Evolutionary conservation across 352 stramenopile genomes (phyloP).

Genomic region (Elongisporangium prolatum): DNA sequence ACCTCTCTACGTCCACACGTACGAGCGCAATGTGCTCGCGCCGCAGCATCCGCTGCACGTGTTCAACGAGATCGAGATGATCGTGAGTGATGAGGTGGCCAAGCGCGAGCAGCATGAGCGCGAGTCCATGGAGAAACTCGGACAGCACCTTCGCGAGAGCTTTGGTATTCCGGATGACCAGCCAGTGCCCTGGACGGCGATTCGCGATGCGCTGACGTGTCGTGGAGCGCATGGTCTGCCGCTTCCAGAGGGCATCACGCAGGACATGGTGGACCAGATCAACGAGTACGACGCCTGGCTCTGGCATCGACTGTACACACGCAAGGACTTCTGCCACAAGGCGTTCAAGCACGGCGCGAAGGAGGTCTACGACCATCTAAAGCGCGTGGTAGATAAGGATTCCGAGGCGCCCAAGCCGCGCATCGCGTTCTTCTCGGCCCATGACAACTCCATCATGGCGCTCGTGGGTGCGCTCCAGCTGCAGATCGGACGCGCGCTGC

Average conservation of each 20-base stretch:
- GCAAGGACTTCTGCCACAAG: slow-evolving; percentile 49
- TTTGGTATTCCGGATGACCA: slow-evolving; percentile 42
- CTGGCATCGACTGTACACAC: slow-evolving; percentile 71
- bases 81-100: slow-evolving; percentile 55
- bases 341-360: slow-evolving; percentile 62
- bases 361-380: slow-evolving; percentile 50
- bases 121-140: slow-evolving; percentile 27
- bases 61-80: slow-evolving; percentile 67
- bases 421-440: slow-evolving; percentile 79
- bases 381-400: slow-evolving; percentile 34
- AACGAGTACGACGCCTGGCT: slow-evolving; percentile 75
- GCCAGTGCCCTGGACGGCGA: slow-evolving; percentile 63
- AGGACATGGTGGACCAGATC: slow-evolving; percentile 52
- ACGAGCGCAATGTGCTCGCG: slow-evolving; percentile 58
- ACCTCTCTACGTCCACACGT: slow-evolving; percentile 58
- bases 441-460: slow-evolving; percentile 83
- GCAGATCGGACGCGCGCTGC: slow-evolving; percentile 45
- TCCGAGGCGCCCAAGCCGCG: slow-evolving; percentile 18
- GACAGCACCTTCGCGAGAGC: slow-evolving; percentile 28
- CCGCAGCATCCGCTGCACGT: slow-evolving; percentile 54
- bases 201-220: slow-evolving; percentile 68
- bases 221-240: slow-evolving; percentile 49
- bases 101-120: slow-evolving; percentile 17
- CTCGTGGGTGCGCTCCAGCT: slow-evolving; percentile 67
- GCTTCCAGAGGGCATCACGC: slow-evolving; percentile 63